Conservation (phyloP, 2,329 filamentous ascomycete genomes). For the Fusarium sororula region DNA sequence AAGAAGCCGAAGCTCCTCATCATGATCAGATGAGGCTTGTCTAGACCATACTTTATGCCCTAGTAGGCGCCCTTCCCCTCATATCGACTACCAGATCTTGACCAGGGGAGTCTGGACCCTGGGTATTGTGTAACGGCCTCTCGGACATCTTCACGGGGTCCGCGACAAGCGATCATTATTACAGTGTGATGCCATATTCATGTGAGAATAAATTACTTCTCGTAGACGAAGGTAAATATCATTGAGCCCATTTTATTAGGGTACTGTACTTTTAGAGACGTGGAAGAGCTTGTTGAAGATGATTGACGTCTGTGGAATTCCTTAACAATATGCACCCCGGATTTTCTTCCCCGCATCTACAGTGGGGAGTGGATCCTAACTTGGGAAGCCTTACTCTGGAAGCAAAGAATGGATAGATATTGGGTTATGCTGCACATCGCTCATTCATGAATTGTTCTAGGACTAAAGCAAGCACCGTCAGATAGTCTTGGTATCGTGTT, state of each 20-base stretch:
- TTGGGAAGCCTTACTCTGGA: background rate
- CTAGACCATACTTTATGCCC: conserved; percentile 9
- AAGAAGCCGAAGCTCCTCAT: background rate
- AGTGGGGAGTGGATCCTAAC: conserved; percentile 29
- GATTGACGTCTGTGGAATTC: conserved; percentile 3
- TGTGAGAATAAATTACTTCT: background rate
- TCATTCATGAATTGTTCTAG: background rate
- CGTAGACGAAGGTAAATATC: too few relatives aligned
- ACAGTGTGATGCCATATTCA: background rate
- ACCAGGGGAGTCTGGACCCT: conserved; percentile 10
- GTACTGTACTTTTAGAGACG: background rate
- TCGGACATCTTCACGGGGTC: background rate
- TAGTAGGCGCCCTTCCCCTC: background rate
- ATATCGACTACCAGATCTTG: background rate
- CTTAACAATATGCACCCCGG: conserved; percentile 36
- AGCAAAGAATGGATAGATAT: background rate
- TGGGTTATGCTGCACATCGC: background rate
- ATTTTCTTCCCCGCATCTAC: conserved; percentile 38
- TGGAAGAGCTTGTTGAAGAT: background rate
- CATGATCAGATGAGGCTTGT: background rate
- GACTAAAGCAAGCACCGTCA: background rate
- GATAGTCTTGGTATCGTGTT: background rate
- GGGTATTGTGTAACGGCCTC: background rate
- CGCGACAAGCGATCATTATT: background rate
- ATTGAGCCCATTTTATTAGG: background rate